phyloP scores from a whole-genome alignment of 2,329 filamentous ascomycete species.

The Hymenoscyphus scutula region DNA sequence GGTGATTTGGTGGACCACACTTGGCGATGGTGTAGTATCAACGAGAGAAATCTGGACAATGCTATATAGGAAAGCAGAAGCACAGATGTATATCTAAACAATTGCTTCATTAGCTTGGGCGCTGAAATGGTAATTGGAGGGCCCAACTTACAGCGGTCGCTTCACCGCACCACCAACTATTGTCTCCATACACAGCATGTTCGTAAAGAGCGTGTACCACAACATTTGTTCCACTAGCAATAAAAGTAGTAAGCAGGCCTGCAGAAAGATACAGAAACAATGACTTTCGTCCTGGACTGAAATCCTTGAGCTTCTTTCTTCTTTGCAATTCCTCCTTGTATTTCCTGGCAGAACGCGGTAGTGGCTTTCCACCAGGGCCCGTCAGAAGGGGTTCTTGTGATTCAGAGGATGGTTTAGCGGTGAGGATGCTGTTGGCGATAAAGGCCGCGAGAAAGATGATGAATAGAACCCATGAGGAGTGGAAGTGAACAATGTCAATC shows the following conservation, averaged over 20 bases:
- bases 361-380: slow-evolving; percentile 85
- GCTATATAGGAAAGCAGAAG: slow-evolving; percentile 81
- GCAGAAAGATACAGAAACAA: slow-evolving; percentile 74
- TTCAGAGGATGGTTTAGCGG: slow-evolving; percentile 41
- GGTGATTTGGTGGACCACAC: slow-evolving; percentile 71
- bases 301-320: slow-evolving; percentile 45
- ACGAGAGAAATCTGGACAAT: slow-evolving; percentile 83
- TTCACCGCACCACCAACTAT: slow-evolving; percentile 81
- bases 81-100: slow-evolving; percentile 76
- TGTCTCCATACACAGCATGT: slow-evolving; percentile 42
- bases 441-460: slow-evolving; percentile 63
- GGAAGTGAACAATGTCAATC: slow-evolving; percentile 37
- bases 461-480: slow-evolving; percentile 63
- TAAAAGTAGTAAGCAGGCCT: slow-evolving; percentile 69
- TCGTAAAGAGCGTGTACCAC: slow-evolving; percentile 70
- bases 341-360: slow-evolving; percentile 52
- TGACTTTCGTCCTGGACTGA: slow-evolving; percentile 65
- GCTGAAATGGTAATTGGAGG: slow-evolving; percentile 11
- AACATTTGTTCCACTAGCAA: slow-evolving; percentile 71
- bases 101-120: slow-evolving; percentile 19
- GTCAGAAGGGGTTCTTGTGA: slow-evolving; percentile 45
- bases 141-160: slow-evolving; percentile 63
- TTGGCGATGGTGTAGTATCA: slow-evolving; percentile 79
- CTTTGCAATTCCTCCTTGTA: slow-evolving; percentile 45
- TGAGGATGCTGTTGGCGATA: slow-evolving; percentile 57